A percentile compares a stretch with the other conserved stretches of the same genome.
Evolutionary conservation across 1,284 basidiomycete species (phyloP).

Genomic region (Gymnopus androsaceus): DNA sequence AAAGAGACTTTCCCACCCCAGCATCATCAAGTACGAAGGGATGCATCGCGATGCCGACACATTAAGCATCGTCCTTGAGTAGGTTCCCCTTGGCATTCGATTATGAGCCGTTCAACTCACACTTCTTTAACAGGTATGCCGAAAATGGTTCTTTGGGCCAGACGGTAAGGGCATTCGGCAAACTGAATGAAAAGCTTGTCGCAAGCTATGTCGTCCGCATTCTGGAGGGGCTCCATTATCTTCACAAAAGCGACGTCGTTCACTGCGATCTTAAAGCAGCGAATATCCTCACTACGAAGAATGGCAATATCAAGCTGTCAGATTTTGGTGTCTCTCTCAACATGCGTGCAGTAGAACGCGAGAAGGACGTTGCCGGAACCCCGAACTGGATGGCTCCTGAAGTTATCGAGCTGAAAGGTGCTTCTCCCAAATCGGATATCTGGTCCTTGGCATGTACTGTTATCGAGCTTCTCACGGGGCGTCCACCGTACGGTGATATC

Average conservation of each 20-base stretch:
- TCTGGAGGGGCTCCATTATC: conserved; percentile 87
- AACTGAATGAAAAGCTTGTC: conserved; percentile 86
- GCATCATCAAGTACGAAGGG: conserved; percentile 95
- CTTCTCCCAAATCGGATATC: conserved; percentile 76
- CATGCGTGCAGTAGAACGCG: conserved; percentile 91
- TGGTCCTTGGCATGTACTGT: conserved; percentile 96
- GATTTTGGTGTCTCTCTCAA: conserved; percentile 99
- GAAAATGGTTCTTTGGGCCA: conserved; percentile 93
- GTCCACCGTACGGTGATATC: conserved; percentile 88
- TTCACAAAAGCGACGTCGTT: conserved; percentile 81
- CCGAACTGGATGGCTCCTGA: conserved; percentile 99
- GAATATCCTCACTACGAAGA: conserved; percentile 96
- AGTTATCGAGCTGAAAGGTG: conserved; percentile 83
- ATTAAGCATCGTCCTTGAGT: conserved; percentile 92
- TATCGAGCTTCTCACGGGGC: conserved; percentile 89
- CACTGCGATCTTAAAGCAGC: conserved; percentile 97
- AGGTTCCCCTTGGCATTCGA: conserved; percentile 34
- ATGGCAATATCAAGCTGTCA: conserved; percentile 96
- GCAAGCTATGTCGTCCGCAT: conserved; percentile 93
- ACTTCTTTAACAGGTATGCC: conserved; percentile 64
- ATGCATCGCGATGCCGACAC: conserved; percentile 89
- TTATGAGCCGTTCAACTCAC: conserved; percentile 17
- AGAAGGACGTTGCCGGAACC: conserved; percentile 89
- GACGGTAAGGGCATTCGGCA: conserved; percentile 88
- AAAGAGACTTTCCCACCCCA: conserved; percentile 86